Conservation (phyloP, 2,329 filamentous ascomycete species). For the Arachnopeziza araneosa region DNA sequence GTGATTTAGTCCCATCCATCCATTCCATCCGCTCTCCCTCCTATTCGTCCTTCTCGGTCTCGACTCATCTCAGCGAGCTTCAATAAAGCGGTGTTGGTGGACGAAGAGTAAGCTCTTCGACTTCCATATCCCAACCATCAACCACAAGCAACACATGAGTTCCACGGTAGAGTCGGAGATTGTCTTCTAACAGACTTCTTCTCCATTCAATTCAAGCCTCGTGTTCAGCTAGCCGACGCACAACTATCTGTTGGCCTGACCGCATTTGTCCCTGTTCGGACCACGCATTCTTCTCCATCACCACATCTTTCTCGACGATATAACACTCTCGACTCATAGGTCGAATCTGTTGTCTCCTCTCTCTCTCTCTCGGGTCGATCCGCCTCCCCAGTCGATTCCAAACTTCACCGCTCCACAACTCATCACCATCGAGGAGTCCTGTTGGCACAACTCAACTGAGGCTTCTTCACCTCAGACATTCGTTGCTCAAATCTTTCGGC, state of each 20-base stretch:
- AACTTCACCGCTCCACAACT: conserved; percentile 10
- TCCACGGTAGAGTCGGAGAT: conserved; percentile 34
- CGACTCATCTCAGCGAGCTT: not conserved
- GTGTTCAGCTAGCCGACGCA: not conserved
- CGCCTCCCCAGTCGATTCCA: conserved; percentile 17
- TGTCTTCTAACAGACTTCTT: conserved; percentile 31
- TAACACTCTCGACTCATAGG: conserved; percentile 10
- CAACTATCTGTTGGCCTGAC: not conserved
- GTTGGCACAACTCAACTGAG: conserved; percentile 21
- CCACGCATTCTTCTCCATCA: not conserved
- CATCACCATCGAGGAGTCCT: conserved; percentile 15
- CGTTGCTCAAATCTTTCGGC: conserved; percentile 23
- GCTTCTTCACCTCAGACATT: conserved; percentile 24
- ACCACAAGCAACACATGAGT: conserved; percentile 36
- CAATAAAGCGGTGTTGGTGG: conserved; percentile 24
- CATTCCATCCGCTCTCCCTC: not conserved
- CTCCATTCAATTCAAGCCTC: not conserved
- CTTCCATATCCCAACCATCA: conserved; percentile 37
- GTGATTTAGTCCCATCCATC: not conserved
- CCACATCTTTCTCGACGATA: conserved; percentile 11
- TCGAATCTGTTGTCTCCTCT: not conserved
- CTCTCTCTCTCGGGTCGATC: not conserved
- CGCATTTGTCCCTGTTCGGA: not conserved
- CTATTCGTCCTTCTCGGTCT: conserved; percentile 4
- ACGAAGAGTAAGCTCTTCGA: conserved; percentile 45